Evolutionary conservation across 2,329 filamentous ascomycete species (phyloP).

Genomic region (Penicillium sp.): DNA sequence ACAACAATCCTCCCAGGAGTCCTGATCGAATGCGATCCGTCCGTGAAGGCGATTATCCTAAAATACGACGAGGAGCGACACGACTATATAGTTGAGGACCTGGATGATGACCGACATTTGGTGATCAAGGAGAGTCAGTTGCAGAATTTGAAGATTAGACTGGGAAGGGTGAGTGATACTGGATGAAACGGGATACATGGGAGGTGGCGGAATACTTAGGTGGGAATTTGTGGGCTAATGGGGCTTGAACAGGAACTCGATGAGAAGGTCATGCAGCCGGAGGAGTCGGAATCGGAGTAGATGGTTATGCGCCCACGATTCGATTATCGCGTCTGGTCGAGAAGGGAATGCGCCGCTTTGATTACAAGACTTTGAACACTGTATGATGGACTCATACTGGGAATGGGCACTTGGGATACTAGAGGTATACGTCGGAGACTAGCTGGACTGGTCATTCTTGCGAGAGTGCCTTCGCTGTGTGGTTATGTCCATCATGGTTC

Average conservation of each 20-base stretch:
- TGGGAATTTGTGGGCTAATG: constrained; percentile 1
- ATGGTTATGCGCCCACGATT: not conserved
- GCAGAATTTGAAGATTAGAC: constrained; percentile 45
- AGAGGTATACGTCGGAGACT: not conserved
- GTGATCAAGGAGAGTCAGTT: constrained; percentile 54
- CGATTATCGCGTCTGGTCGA: not conserved
- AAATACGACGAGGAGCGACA: constrained; percentile 54
- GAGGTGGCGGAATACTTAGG: not conserved
- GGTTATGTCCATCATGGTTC: not conserved
- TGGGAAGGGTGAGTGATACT: constrained; percentile 42
- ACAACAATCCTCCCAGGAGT: constrained; percentile 39
- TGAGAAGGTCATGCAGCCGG: constrained; percentile 53
- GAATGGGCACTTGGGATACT: not conserved
- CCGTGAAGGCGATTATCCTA: constrained; percentile 55
- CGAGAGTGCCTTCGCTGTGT: not conserved
- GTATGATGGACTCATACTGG: not conserved
- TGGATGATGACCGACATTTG: constrained; percentile 51
- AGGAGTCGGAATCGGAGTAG: constrained; percentile 52
- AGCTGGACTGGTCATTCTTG: not conserved
- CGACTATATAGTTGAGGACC: constrained; percentile 54
- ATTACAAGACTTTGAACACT: not conserved
- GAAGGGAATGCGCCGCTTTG: not conserved
- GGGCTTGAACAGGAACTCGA: constrained; percentile 48
- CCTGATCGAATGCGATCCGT: constrained; percentile 54
- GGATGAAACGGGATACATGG: not conserved